Evolutionary conservation across 352 stramenopile species (phyloP), one percentile per base, ranked within the genome.

Genomic region (Elongisporangium senticosum): DNA sequence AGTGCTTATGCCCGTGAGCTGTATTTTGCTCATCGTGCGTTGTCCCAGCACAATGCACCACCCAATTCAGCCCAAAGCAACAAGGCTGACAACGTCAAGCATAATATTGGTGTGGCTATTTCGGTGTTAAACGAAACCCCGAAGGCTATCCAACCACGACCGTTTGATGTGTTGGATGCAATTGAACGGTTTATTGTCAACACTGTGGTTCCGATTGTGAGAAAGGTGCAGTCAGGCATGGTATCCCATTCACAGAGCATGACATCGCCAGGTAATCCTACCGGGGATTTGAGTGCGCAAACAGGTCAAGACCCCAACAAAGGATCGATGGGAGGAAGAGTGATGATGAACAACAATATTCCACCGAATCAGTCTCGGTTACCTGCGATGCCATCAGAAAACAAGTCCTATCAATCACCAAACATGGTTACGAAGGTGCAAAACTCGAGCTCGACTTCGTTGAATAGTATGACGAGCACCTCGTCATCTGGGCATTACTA

Each of bases 151-250:
- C 79, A 89, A 53, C 78, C 80, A 14, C 70, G 82, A 10, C 77
- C 85, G 10, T 66, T 89, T 20, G 75, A 91, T 28, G 76, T 93
- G 33, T 61, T 95, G 8, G 71, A 73, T 20, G 88, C 86, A 10
- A 93, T 95, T 33, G 86, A 95, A 56, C 71, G 71, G 19, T 95
- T 95, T 28, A 88, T 95, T 40, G 69, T 85, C 49, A 83, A 75
- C 50, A 90, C 82, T 3, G 81, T 95, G 22, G 61, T 87, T 24
- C 83, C 86, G 17, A 92, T 95, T 37, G 80, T 92, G 3, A 70
- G 69, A 20, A 89, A 89, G 55, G 76, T 92, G 4, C 59, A 77
- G 39, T 69, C 63, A 33, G 21, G 11, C 50, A 22, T 33, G 19
- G 15, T 22, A 19, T 15, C 20, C 13, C 49, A 53, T 22, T 53